Percentiles rank a stretch among this genome's conserved stretches.
phyloP scores from a whole-genome alignment of 257 asterid genomes.

The Verbena officinalis region DNA sequence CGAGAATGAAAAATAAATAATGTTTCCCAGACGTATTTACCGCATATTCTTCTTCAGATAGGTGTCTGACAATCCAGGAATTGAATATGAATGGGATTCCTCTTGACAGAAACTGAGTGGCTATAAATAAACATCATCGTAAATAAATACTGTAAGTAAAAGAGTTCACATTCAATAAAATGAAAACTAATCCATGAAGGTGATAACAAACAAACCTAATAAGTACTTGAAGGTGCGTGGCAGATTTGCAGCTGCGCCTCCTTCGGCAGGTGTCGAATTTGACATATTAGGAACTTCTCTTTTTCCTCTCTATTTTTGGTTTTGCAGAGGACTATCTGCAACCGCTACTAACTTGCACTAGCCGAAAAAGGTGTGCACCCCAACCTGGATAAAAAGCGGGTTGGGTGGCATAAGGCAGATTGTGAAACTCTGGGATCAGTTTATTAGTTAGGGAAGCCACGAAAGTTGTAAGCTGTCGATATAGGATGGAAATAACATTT shows the following conservation, averaged over 20 bases:
- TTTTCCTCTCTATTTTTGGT: not conserved
- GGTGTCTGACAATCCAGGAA: conserved; percentile 89
- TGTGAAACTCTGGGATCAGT: too few species aligned
- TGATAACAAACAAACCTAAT: conserved; percentile 51
- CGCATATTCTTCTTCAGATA: conserved; percentile 81
- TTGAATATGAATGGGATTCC: conserved; percentile 95
- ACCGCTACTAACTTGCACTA: not conserved
- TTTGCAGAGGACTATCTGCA: not conserved
- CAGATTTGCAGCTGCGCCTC: conserved; percentile 54
- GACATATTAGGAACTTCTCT: conserved; percentile 31
- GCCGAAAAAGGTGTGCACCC: too few species aligned
- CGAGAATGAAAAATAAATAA: not conserved
- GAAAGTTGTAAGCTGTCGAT: too few species aligned
- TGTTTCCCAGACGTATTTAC: conserved; percentile 37
- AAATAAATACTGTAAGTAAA: not conserved
- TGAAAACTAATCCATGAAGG: not conserved
- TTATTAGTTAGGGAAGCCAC: too few species aligned
- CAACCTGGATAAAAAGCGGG: too few species aligned
- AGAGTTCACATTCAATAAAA: not conserved
- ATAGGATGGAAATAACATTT: too few species aligned
- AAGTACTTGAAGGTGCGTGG: conserved; percentile 81
- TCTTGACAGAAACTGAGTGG: conserved; percentile 90
- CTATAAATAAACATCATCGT: conserved; percentile 41
- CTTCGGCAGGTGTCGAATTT: conserved; percentile 26
- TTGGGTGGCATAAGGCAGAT: too few species aligned